Evolutionary conservation across 768 basidiomycete genomes (phyloP).

Genomic region (Mycena floridula): DNA sequence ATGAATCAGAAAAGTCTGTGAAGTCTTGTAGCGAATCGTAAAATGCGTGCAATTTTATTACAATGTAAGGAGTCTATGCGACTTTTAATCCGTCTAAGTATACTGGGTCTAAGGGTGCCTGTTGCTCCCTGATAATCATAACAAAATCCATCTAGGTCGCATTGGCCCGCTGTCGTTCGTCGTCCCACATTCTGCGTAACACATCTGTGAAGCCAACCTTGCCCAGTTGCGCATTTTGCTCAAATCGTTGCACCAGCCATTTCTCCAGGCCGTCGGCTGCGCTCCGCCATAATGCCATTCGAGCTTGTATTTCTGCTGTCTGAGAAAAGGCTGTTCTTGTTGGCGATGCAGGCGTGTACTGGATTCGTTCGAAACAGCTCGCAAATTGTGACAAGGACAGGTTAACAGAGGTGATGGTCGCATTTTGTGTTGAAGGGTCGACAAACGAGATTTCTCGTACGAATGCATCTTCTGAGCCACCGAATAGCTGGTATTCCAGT

Average conservation of each 20-base stretch:
- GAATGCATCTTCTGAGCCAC: constrained; percentile 90
- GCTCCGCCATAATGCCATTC: constrained; percentile 73
- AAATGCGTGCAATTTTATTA: no score
- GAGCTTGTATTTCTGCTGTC: constrained; percentile 88
- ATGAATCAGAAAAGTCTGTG: no score
- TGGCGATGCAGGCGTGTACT: constrained; percentile 66
- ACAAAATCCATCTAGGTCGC: background rate
- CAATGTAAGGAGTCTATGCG: no score
- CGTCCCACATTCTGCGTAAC: constrained; percentile 70
- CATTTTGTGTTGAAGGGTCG: constrained; percentile 74
- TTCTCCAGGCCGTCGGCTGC: constrained; percentile 80
- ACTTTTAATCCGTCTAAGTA: no score
- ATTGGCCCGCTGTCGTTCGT: constrained; percentile 45
- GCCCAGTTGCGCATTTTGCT: constrained; percentile 87
- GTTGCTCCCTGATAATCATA: background rate
- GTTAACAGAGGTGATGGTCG: constrained; percentile 88
- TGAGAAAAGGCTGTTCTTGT: constrained; percentile 72
- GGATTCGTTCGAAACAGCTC: constrained; percentile 86
- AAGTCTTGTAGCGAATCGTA: no score
- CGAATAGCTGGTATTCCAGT: constrained; percentile 62
- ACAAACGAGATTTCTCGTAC: constrained; percentile 93
- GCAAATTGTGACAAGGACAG: constrained; percentile 93
- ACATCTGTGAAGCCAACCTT: constrained; percentile 90
- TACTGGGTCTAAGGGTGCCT: no score
- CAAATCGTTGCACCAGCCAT: constrained; percentile 85